phyloP scores from a whole-genome alignment of 2,329 filamentous ascomycete species.

The Daldinia sp. region DNA sequence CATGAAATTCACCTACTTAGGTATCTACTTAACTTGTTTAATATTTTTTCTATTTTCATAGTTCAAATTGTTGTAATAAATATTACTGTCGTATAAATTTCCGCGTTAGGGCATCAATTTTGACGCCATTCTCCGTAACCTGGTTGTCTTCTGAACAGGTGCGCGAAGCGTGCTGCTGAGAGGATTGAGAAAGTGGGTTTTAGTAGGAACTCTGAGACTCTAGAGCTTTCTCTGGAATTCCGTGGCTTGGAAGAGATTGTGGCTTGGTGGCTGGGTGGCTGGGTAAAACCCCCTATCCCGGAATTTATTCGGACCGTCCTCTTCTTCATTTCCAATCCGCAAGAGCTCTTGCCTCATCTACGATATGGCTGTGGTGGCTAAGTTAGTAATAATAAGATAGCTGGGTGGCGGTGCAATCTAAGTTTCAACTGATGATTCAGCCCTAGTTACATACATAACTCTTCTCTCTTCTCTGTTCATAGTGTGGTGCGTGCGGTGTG shows the following conservation, averaged over 20 bases:
- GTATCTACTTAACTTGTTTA: too few species aligned
- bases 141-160: neutral
- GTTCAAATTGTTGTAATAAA: too few species aligned
- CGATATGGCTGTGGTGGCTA: neutral
- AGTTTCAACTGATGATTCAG: constrained; percentile 25
- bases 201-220: neutral
- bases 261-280: neutral
- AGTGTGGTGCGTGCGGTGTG: constrained; percentile 21
- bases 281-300: neutral
- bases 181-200: neutral
- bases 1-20: too few species aligned
- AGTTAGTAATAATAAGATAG: neutral
- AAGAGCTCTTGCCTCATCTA: neutral
- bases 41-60: too few species aligned
- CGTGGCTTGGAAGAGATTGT: neutral
- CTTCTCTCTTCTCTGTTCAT: constrained; percentile 11
- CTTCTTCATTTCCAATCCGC: neutral
- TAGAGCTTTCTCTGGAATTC: neutral
- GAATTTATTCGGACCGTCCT: neutral
- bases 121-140: too few species aligned
- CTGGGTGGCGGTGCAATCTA: neutral
- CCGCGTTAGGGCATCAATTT: too few species aligned
- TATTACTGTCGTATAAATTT: too few species aligned
- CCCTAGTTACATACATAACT: too few species aligned
- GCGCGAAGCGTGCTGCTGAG: neutral